phyloP scores from a whole-genome alignment of 371 early-diverging fungal genomes.

The Nematocida sp. region DNA sequence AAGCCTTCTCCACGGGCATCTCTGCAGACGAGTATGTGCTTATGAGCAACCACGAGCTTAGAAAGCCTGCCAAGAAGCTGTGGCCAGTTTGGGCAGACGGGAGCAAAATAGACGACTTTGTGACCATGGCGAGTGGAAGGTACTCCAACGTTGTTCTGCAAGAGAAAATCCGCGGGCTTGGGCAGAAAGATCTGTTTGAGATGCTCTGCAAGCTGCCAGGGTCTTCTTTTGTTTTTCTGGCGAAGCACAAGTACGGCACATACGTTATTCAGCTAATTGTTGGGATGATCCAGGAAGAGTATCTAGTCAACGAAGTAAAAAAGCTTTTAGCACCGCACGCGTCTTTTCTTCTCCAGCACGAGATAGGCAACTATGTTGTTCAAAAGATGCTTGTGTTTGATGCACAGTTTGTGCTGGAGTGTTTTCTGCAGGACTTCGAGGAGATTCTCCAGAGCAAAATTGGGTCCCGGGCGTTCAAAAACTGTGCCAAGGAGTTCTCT shows the following conservation, averaged over 20 bases:
- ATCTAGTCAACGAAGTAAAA: conserved; percentile 15
- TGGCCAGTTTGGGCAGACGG: not conserved
- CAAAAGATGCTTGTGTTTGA: conserved; percentile 62
- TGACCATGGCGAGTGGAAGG: conserved; percentile 57
- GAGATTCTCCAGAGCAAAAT: conserved; percentile 51
- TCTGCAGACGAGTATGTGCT: not conserved
- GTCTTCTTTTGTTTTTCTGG: conserved; percentile 35
- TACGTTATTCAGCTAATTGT: conserved; percentile 63
- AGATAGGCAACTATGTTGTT: conserved; percentile 64
- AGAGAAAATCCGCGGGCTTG: conserved; percentile 46
- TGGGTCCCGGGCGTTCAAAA: conserved; percentile 60
- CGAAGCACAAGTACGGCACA: conserved; percentile 65
- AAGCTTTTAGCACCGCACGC: conserved; percentile 52
- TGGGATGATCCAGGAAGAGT: conserved; percentile 1
- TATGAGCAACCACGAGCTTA: too few relatives aligned
- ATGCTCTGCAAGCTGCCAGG: conserved; percentile 50
- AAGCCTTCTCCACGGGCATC: not conserved
- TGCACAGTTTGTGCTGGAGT: conserved; percentile 43
- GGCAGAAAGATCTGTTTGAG: conserved; percentile 48
- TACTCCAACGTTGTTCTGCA: conserved; percentile 63
- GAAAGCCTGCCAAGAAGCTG: too few relatives aligned
- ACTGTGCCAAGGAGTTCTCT: conserved; percentile 54
- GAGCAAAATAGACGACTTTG: not conserved
- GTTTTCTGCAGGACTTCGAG: conserved; percentile 54
- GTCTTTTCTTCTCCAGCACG: conserved; percentile 57